A percentile compares a stretch with the other conserved stretches of the same genome.
These are phyloP conservation scores for Daldinia eschscholtzii DNA, from an alignment of 2,329 filamentous ascomycete species.

Conservation along the genomic window DNA sequence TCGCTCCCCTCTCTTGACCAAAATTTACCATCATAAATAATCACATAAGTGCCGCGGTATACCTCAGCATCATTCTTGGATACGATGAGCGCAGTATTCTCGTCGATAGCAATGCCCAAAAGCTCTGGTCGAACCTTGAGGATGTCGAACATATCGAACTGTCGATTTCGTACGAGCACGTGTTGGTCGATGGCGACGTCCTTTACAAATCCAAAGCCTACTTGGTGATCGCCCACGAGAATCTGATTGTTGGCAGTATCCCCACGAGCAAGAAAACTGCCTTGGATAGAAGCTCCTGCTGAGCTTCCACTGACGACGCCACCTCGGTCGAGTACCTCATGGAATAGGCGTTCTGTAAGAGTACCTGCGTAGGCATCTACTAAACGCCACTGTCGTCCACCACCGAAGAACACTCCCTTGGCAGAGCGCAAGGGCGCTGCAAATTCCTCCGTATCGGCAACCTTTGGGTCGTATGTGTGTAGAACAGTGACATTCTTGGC, in stretches of 20 bases:
- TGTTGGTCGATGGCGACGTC: slow-evolving; percentile 52
- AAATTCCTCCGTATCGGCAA: slow-evolving; percentile 52
- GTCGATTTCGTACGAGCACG: slow-evolving; percentile 50
- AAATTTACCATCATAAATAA: slow-evolving; percentile 51
- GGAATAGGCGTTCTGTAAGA: slow-evolving; percentile 48
- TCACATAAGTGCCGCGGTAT: slow-evolving; percentile 50
- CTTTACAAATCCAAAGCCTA: slow-evolving; percentile 51
- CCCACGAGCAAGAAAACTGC: slow-evolving; percentile 51
- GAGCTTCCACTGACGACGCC: slow-evolving; percentile 51
- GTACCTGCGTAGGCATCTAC: slow-evolving; percentile 54
- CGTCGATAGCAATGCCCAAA: slow-evolving; percentile 51
- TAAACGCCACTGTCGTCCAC: slow-evolving; percentile 52
- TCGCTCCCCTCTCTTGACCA: slow-evolving; percentile 52
- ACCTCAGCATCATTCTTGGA: slow-evolving; percentile 48
- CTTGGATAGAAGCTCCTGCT: slow-evolving; percentile 52
- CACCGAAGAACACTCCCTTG: slow-evolving; percentile 51
- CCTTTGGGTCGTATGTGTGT: slow-evolving; percentile 51
- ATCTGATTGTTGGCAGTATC: slow-evolving; percentile 52
- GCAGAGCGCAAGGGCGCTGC: slow-evolving; percentile 47
- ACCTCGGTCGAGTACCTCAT: slow-evolving; percentile 48
- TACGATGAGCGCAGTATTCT: slow-evolving; percentile 53
- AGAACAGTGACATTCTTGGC: slow-evolving; percentile 50
- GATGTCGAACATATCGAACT: slow-evolving; percentile 54
- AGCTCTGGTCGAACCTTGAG: slow-evolving; percentile 50
- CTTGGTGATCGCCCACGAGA: slow-evolving; percentile 51